These are phyloP conservation scores for Leptosphaerulina australis DNA, from an alignment of 2,329 filamentous ascomycete genomes.

Conservation along the genomic window DNA sequence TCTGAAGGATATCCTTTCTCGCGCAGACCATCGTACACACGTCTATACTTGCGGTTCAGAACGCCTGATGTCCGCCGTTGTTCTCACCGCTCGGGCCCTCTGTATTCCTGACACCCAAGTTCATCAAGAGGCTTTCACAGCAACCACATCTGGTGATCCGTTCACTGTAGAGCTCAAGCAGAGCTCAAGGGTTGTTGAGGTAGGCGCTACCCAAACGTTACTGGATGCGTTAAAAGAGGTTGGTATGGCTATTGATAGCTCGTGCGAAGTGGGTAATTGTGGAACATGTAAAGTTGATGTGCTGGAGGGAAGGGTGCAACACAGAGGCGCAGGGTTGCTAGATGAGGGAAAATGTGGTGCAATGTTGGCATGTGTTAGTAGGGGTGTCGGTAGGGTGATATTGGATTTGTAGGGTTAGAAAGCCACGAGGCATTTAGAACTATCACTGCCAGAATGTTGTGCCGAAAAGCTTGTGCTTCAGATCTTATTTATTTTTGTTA, in stretches of 20 bases:
- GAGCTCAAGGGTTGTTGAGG: slow-evolving; percentile 52
- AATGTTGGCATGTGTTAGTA: slow-evolving; percentile 49
- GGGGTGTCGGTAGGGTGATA: slow-evolving; percentile 43
- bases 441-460: too few relatives aligned
- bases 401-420: slow-evolving; percentile 33
- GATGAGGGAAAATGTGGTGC: slow-evolving; percentile 44
- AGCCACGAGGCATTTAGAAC: too few relatives aligned
- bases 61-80: slow-evolving; percentile 62
- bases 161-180: slow-evolving; percentile 64
- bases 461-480: too few relatives aligned
- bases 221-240: slow-evolving; percentile 50
- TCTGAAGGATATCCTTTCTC: slow-evolving; percentile 54
- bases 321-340: slow-evolving; percentile 48
- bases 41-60: slow-evolving; percentile 67
- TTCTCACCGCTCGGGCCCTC: slow-evolving; percentile 49
- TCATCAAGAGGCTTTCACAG: slow-evolving; percentile 66
- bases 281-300: slow-evolving; percentile 52
- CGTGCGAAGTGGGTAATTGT: slow-evolving; percentile 54
- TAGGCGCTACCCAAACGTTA: slow-evolving; percentile 50
- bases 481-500: too few relatives aligned
- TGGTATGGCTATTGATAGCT: slow-evolving; percentile 54
- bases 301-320: slow-evolving; percentile 47
- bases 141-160: slow-evolving; percentile 61
- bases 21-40: slow-evolving; percentile 60
- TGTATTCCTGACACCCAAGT: slow-evolving; percentile 59